Evolutionary conservation across 805 yeast species (phyloP).

Genomic region (Isabelozyma rhagii): DNA sequence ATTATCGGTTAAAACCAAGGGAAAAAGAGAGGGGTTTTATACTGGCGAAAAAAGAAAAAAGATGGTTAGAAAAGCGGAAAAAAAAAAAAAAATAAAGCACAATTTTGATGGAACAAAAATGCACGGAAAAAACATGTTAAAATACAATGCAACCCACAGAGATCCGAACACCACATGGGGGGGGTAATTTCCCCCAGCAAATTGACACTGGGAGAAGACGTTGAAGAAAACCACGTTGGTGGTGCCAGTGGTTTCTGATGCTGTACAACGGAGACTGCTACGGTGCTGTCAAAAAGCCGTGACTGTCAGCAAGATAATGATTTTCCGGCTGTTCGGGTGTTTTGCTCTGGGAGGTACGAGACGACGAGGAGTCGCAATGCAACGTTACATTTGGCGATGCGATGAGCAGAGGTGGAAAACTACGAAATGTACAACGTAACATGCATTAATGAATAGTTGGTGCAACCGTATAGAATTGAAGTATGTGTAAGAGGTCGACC

Average conservation of each 20-base stretch:
- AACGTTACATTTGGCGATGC: neutral
- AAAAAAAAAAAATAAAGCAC: too few species aligned
- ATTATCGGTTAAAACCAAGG: neutral
- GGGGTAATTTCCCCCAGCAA: neutral
- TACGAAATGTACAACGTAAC: neutral
- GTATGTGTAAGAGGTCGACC: neutral
- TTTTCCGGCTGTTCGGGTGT: neutral
- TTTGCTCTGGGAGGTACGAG: neutral
- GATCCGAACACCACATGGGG: neutral
- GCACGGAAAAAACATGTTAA: neutral
- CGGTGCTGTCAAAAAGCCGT: too few species aligned
- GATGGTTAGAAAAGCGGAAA: neutral
- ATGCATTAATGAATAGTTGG: neutral
- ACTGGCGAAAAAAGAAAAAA: neutral
- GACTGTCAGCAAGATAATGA: too few species aligned
- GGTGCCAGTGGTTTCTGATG: neutral
- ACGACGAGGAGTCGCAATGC: neutral
- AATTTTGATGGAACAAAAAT: neutral
- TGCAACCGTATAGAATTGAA: neutral
- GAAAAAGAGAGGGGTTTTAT: neutral
- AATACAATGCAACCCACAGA: too few species aligned
- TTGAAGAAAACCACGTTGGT: neutral
- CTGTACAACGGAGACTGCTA: too few species aligned
- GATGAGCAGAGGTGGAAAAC: neutral
- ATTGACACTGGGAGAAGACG: neutral